Percentiles rank a stretch among this genome's conserved stretches.
Evolutionary conservation across 2,329 filamentous ascomycete genomes (phyloP).

Genomic region (Pyrenophora graminea): DNA sequence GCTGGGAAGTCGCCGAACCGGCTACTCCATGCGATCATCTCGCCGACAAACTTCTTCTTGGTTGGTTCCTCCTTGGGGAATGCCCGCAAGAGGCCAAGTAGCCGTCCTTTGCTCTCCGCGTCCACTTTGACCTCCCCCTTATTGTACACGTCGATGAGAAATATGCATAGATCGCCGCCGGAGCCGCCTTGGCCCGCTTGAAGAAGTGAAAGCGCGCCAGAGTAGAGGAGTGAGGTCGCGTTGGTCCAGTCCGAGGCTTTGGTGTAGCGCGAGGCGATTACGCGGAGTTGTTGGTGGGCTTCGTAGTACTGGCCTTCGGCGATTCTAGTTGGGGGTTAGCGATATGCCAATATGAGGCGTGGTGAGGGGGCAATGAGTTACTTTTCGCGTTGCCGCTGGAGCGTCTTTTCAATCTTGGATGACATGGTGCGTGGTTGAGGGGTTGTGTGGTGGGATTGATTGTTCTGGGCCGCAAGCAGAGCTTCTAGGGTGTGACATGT

Average conservation of each 20-base stretch:
- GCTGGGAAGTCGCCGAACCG: constrained; percentile 85
- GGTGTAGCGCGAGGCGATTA: constrained; percentile 90
- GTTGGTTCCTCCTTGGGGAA: constrained; percentile 86
- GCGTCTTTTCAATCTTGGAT: constrained; percentile 70
- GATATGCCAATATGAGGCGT: neutral
- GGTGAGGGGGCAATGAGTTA: constrained; percentile 37
- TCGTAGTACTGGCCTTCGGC: constrained; percentile 93
- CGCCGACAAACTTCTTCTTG: constrained; percentile 86
- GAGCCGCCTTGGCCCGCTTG: constrained; percentile 92
- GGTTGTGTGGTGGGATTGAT: neutral
- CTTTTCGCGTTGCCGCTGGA: constrained; percentile 78
- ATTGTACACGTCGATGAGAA: constrained; percentile 88
- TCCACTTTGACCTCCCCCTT: constrained; percentile 82
- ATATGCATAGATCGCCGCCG: constrained; percentile 84
- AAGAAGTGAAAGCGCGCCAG: constrained; percentile 81
- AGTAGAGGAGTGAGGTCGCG: constrained; percentile 83
- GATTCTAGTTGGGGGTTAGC: constrained; percentile 62
- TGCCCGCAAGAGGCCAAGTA: constrained; percentile 77
- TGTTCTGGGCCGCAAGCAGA: neutral
- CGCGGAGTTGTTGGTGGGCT: constrained; percentile 96
- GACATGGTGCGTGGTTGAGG: constrained; percentile 21
- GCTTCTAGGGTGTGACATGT: constrained; percentile 4
- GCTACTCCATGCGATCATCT: constrained; percentile 86
- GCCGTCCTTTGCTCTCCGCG: constrained; percentile 69
- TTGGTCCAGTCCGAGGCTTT: constrained; percentile 83